These are phyloP conservation scores for Cordyceps cicadae DNA, from an alignment of 2,329 filamentous ascomycete species.

Conservation along the genomic window DNA sequence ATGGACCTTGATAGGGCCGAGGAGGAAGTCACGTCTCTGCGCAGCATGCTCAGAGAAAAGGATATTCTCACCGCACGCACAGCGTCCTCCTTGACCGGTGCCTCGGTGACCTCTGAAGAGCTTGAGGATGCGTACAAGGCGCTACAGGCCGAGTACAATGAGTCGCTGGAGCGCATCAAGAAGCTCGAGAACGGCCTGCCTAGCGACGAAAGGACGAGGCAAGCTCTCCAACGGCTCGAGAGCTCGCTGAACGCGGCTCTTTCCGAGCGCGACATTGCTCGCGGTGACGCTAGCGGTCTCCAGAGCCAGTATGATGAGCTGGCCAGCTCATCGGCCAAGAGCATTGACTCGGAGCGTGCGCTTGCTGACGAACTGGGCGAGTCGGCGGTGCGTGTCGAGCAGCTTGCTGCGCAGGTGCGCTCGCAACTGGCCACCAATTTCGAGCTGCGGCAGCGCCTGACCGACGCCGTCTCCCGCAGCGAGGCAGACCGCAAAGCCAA, in stretches of 20 bases:
- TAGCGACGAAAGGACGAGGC: conserved; percentile 49
- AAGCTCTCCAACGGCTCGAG: conserved; percentile 58
- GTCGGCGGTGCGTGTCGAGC: conserved; percentile 70
- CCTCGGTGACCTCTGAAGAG: conserved; percentile 54
- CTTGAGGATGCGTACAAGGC: conserved; percentile 68
- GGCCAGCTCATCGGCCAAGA: conserved; percentile 46
- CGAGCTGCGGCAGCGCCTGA: conserved; percentile 65
- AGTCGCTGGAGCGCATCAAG: conserved; percentile 59
- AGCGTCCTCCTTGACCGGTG: conserved; percentile 19
- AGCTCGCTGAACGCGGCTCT: conserved; percentile 60
- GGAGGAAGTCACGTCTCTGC: conserved; percentile 80
- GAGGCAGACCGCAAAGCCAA: conserved; percentile 77
- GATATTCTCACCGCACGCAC: conserved; percentile 63
- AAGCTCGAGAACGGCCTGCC: conserved; percentile 47
- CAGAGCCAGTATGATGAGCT: conserved; percentile 52
- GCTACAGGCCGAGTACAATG: conserved; percentile 61
- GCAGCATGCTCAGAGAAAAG: conserved; percentile 68
- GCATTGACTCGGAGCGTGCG: conserved; percentile 51
- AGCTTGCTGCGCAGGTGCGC: conserved; percentile 69
- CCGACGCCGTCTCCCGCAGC: conserved; percentile 71
- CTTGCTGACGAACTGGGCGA: conserved; percentile 63
- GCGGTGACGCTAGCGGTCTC: conserved; percentile 55
- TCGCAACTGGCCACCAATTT: conserved; percentile 73
- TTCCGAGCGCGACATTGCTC: conserved; percentile 64
- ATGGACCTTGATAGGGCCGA: conserved; percentile 96